These are phyloP conservation scores for Fomes fomentarius DNA, from an alignment of 1,284 basidiomycete genomes.

Conservation along the genomic window DNA sequence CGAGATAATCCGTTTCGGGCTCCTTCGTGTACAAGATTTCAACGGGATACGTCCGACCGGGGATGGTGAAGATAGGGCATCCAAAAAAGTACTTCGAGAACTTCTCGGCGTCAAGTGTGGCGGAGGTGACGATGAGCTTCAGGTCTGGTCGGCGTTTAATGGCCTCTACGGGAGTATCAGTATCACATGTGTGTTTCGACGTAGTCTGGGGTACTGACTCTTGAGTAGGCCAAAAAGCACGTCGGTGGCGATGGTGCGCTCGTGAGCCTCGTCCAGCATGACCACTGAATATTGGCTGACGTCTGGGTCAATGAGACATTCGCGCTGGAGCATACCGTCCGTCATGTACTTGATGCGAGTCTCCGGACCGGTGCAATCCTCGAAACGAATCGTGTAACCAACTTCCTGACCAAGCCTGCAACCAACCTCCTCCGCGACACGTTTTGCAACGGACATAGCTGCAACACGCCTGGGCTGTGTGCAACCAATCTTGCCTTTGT, in stretches of 20 bases:
- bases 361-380: constrained; percentile 97
- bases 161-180: constrained; percentile 66
- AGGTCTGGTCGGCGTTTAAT: constrained; percentile 93
- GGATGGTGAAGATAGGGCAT: constrained; percentile 99
- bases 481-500: constrained; percentile 90
- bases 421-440: constrained; percentile 97
- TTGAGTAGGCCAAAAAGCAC: constrained; percentile 96
- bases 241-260: constrained; percentile 97
- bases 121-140: constrained; percentile 97
- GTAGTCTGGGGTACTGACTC: constrained; percentile 59
- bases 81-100: constrained; percentile 99
- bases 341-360: constrained; percentile 99
- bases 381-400: constrained; percentile 98
- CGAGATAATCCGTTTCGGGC: constrained; percentile 97
- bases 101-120: constrained; percentile 98
- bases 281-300: constrained; percentile 92
- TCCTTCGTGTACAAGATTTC: constrained; percentile 98
- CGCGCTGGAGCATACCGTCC: constrained; percentile 98
- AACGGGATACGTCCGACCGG: constrained; percentile 97
- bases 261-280: constrained; percentile 99
- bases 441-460: constrained; percentile 99
- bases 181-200: background rate
- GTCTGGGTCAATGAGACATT: constrained; percentile 95
- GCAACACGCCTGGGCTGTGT: constrained; percentile 99
- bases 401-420: constrained; percentile 97